phyloP scores from a whole-genome alignment of 2,329 filamentous ascomycete species.

The Exutisphaerella laricina region DNA sequence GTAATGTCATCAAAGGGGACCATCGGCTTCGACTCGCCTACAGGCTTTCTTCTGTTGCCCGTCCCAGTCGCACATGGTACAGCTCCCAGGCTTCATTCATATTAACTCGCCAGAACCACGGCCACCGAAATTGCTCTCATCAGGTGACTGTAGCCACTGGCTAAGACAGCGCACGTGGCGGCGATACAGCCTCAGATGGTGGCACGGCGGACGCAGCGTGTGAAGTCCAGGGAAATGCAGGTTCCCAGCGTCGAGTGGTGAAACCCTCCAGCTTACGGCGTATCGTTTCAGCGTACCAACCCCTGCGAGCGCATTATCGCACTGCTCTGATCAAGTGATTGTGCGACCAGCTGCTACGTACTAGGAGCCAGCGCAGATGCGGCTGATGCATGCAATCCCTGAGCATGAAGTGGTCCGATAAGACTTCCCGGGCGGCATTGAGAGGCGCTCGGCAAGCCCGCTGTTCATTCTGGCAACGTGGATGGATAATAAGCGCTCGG shows the following conservation, averaged over 20 bases:
- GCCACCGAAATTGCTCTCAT: constrained; percentile 10
- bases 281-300: constrained; percentile 7
- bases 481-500: too few relatives aligned
- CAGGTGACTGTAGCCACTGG: constrained; percentile 4
- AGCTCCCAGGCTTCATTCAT: neutral
- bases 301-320: constrained; percentile 6
- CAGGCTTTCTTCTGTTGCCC: neutral
- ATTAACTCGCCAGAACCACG: constrained; percentile 10
- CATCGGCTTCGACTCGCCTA: neutral
- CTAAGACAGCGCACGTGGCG: constrained; percentile 5
- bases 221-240: constrained; percentile 6
- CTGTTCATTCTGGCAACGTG: too few relatives aligned
- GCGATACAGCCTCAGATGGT: constrained; percentile 4
- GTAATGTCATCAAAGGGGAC: neutral
- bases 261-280: constrained; percentile 8
- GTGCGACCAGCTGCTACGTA: constrained; percentile 1
- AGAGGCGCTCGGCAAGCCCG: too few relatives aligned
- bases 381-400: constrained; percentile 2
- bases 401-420: too few relatives aligned
- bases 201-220: constrained; percentile 7
- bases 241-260: constrained; percentile 5
- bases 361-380: too few relatives aligned
- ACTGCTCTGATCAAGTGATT: neutral
- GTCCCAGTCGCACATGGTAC: constrained; percentile 2
- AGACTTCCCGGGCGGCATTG: too few relatives aligned